Base-by-base conservation (phyloP, 768 basidiomycete genomes). In the Dendrothele bispora region DNA sequence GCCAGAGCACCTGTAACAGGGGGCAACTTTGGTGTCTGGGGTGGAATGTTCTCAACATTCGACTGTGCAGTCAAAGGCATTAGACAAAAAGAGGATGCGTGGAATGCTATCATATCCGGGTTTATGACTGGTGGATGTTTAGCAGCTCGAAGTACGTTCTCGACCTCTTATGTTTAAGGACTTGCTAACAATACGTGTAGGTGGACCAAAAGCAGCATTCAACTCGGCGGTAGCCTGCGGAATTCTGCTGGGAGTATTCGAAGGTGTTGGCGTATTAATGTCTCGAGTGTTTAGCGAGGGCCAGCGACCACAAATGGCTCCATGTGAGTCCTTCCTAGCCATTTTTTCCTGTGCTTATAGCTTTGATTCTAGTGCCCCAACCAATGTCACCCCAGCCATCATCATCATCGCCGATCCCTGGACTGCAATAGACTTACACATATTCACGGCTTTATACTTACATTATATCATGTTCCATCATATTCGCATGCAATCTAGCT, bases 71-170 rank as follows among this genome's bases (percentile, higher is more conserved):
- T 99, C 57, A 98, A 99, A 70, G 91, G 93, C 12, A 91, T 83
- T 75, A 79, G 94, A 65, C 93, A 97, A 73, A 97, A 98, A 65
- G 94, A 97, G 69, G 95, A 97, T 66, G 90, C 95, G 43, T 99
- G 94, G 94, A 99, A 99, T 63, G 94, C 94, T 34, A 98, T 99
- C 60, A 87, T 97, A 43, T 93, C 94, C 21, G 97, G 97, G 37
- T 99, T 99, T 73, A 81, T 97, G 84, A 98, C 97, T 8, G 97
- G 97, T 68, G 97, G 97, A 46, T 95, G 91, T 66, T 70, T 98
- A 45, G 97, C 95, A 49, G 80, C 89, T 52, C 81, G 95, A 73
- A 91, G 95, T 97, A 67, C 70, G 91, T 84, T 43, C n/a, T 29
- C 25, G 32, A 42, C 51, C 20, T 51, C 41, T 46, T 25, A 14